These are phyloP conservation scores for Fagopyrum homotropicum DNA, from an alignment of 148 eudicot genomes.

Conservation along the genomic window DNA sequence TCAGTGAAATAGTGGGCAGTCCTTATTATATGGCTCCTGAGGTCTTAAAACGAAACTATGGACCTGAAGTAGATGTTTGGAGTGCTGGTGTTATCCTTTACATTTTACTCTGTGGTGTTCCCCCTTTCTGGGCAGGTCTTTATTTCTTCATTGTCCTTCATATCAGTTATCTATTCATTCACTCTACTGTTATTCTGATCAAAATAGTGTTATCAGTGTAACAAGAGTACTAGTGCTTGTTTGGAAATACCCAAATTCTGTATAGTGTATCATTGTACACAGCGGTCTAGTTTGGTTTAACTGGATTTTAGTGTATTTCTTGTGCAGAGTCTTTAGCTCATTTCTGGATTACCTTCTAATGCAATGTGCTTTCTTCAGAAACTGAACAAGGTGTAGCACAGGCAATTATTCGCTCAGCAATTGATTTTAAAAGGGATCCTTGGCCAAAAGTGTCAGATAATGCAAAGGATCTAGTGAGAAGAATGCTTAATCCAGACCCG, in stretches of 20 bases:
- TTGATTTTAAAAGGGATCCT: slow-evolving; percentile 75
- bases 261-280: too few relatives aligned
- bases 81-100: slow-evolving; percentile 48
- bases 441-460: slow-evolving; percentile 75
- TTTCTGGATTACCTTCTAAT: not conserved
- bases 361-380: slow-evolving; percentile 33
- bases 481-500: slow-evolving; percentile 76
- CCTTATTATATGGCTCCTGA: slow-evolving; percentile 68
- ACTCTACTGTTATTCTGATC: not conserved
- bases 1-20: slow-evolving; percentile 61
- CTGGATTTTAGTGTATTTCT: not conserved
- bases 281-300: too few relatives aligned
- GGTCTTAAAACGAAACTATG: slow-evolving; percentile 37
- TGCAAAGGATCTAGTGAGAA: slow-evolving; percentile 70
- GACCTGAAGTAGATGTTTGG: slow-evolving; percentile 41
- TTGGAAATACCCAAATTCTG: too few relatives aligned
- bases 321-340: not conserved
- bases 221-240: not conserved
- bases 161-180: not conserved
- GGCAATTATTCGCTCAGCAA: slow-evolving; percentile 66
- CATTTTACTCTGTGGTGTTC: slow-evolving; percentile 56
- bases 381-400: slow-evolving; percentile 88
- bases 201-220: not conserved
- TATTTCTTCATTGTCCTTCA: slow-evolving; percentile 1
- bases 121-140: slow-evolving; percentile 62